Evolutionary conservation across 305 asterid species (phyloP).

Genomic region (Ruellia speciosa): DNA sequence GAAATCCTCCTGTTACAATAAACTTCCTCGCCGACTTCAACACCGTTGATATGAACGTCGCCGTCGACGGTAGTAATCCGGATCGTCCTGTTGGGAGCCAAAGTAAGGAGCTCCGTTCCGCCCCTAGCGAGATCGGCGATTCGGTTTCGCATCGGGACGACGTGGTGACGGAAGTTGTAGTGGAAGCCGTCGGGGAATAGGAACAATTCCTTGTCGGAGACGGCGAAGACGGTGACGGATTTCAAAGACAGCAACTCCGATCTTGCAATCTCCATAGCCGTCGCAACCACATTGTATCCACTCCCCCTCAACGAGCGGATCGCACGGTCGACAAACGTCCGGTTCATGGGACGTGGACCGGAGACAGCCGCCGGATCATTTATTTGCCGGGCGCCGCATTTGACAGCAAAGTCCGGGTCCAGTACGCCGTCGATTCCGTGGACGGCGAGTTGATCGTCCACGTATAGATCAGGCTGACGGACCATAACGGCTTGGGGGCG

Average conservation of each 20-base stretch:
- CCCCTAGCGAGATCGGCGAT: conserved; percentile 25
- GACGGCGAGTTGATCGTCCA: conserved; percentile 41
- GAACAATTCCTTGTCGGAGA: conserved; percentile 47
- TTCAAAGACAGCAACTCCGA: conserved; percentile 40
- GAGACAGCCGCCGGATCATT: conserved; percentile 18
- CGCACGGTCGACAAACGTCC: conserved; percentile 47
- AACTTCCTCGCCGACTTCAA: conserved; percentile 38
- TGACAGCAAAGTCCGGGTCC: conserved; percentile 38
- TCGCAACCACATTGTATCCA: conserved; percentile 52
- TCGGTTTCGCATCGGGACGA: conserved; percentile 38
- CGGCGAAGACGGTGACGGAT: conserved; percentile 50
- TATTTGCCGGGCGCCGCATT: conserved; percentile 31
- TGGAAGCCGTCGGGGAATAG: conserved; percentile 36
- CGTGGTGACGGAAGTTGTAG: conserved; percentile 58
- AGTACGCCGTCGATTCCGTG: conserved; percentile 63
- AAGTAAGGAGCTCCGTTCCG: conserved; percentile 30
- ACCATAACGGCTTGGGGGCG: conserved; percentile 33
- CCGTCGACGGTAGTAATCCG: conserved; percentile 29
- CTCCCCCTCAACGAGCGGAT: conserved; percentile 38
- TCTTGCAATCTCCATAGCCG: conserved; percentile 40
- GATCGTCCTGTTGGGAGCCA: conserved; percentile 42
- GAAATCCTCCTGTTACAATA: conserved; percentile 61
- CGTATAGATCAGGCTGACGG: conserved; percentile 59
- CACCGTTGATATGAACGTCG: conserved; percentile 42
- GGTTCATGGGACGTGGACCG: conserved; percentile 22